Evolutionary conservation across 805 yeast genomes (phyloP).

Genomic region (Spathaspora sp.): DNA sequence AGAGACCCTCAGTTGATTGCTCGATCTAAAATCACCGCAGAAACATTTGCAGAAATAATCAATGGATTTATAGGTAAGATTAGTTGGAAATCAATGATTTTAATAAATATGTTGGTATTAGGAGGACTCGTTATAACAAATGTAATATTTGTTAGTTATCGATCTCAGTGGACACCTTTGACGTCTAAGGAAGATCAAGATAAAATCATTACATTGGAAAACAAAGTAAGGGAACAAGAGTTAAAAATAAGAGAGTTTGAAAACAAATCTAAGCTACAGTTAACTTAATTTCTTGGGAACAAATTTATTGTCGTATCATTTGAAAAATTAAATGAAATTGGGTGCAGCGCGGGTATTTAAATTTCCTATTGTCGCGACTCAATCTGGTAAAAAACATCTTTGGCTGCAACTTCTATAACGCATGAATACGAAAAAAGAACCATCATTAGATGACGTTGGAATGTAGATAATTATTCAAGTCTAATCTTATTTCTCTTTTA

Average conservation of each 20-base stretch:
- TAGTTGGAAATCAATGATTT: conserved; percentile 61
- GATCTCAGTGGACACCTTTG: conserved; percentile 14
- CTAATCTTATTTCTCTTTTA: neutral
- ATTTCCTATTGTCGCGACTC: neutral
- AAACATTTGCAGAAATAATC: conserved; percentile 76
- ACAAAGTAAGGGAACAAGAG: conserved; percentile 13
- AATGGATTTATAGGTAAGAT: conserved; percentile 73
- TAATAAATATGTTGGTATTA: conserved; percentile 41
- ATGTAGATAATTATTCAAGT: neutral
- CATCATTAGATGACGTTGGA: too few relatives aligned
- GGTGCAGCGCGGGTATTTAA: neutral
- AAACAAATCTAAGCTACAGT: neutral
- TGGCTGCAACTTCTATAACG: neutral
- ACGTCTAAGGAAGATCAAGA: neutral
- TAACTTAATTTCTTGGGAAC: neutral
- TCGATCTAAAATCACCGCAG: conserved; percentile 71
- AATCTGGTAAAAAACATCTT: neutral
- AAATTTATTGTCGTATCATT: too few relatives aligned
- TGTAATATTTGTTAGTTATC: conserved; percentile 40
- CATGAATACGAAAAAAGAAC: neutral
- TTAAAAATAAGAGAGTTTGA: conserved; percentile 1
- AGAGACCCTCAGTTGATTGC: conserved; percentile 68
- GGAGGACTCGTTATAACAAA: conserved; percentile 54
- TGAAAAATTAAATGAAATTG: neutral
- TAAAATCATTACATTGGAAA: conserved; percentile 11